Evolutionary conservation across 306 rosid genomes (phyloP).

Genomic region (Quercus ilex): DNA sequence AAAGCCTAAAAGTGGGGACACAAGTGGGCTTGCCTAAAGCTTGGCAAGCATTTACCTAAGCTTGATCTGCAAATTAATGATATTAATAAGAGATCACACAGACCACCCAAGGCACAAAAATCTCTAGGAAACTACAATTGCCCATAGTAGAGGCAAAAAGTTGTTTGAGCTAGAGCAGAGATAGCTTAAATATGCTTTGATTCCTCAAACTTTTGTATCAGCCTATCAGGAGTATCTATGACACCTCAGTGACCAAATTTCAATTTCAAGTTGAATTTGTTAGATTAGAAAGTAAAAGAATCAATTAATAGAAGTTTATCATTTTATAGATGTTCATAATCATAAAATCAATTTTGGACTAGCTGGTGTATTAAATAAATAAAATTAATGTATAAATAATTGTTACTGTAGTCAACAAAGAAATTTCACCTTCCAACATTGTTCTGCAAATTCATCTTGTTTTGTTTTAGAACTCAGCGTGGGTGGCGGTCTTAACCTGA

Average conservation of each 20-base stretch:
- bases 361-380: neutral
- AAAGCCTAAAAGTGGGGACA: neutral
- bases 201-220: neutral
- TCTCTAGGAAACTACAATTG: neutral
- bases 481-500: slow-evolving; percentile 63
- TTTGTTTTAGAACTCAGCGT: slow-evolving; percentile 41
- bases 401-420: neutral
- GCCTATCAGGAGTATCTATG: neutral
- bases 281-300: neutral
- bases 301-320: neutral
- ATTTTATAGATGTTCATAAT: neutral
- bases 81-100: neutral
- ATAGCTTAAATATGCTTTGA: neutral
- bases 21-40: neutral
- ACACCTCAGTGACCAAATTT: neutral
- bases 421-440: slow-evolving; percentile 49
- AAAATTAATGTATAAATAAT: neutral
- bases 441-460: slow-evolving; percentile 49
- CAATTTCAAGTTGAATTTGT: neutral
- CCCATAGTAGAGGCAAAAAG: neutral
- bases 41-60: neutral
- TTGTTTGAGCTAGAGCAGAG: neutral
- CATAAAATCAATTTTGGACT: neutral
- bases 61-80: neutral
- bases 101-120: neutral